Evolutionary conservation across 2,329 filamentous ascomycete species (phyloP).

Genomic region (Talaromyces pinophilus): DNA sequence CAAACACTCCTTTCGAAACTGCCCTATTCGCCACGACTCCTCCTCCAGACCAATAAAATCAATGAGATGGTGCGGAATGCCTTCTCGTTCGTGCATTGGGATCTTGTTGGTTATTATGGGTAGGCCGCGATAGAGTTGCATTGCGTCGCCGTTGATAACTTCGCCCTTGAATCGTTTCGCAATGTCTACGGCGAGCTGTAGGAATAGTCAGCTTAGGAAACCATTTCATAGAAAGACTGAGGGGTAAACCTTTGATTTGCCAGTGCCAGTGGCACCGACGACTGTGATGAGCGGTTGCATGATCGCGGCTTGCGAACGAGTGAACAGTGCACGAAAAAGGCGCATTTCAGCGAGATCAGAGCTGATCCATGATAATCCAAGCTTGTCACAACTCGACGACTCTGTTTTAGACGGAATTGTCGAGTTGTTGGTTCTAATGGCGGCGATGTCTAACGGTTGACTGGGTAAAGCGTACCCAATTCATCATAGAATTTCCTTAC

Average conservation of each 20-base stretch:
- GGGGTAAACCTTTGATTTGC: constrained; percentile 75
- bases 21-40: constrained; percentile 78
- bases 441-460: not conserved
- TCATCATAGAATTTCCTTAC: not conserved
- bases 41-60: constrained; percentile 74
- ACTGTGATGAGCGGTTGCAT: constrained; percentile 71
- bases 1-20: constrained; percentile 71
- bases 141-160: constrained; percentile 94
- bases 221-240: constrained; percentile 30
- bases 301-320: constrained; percentile 27
- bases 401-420: not conserved
- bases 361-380: not conserved
- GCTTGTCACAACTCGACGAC: not conserved
- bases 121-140: constrained; percentile 92
- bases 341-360: constrained; percentile 30
- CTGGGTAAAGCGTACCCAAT: not conserved
- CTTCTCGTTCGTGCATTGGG: constrained; percentile 69
- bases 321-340: constrained; percentile 30
- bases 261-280: constrained; percentile 87
- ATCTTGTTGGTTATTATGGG: constrained; percentile 97
- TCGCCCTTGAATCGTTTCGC: constrained; percentile 84
- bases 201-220: constrained; percentile 23
- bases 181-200: constrained; percentile 82
- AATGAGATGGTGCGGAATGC: constrained; percentile 84
- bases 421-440: not conserved